phyloP scores from a whole-genome alignment of 164 flowering plant genomes.

The Stephania yunnanensis region DNA sequence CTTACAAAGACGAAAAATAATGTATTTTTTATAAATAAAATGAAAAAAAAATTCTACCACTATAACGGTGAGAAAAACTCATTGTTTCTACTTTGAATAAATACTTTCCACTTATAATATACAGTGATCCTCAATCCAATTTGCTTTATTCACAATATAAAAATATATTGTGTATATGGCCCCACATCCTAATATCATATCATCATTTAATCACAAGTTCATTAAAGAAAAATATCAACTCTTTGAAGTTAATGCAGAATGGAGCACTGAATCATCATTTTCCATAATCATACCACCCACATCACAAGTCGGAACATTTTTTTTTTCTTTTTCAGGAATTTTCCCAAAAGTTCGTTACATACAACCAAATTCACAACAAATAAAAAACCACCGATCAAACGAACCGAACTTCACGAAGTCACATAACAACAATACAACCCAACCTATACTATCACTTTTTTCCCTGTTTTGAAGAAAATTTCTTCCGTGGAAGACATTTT shows the following conservation, averaged over 20 bases:
- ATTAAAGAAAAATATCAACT: background rate
- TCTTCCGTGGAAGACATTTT: slow-evolving; percentile 53
- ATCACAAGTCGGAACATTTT: background rate
- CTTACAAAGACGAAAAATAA: too few relatives aligned
- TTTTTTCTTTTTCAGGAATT: too few relatives aligned
- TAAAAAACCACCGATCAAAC: background rate
- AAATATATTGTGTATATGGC: too few relatives aligned
- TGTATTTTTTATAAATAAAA: too few relatives aligned
- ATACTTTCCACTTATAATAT: too few relatives aligned
- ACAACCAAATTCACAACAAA: background rate
- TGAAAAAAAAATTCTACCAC: too few relatives aligned
- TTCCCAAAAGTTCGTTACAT: background rate
- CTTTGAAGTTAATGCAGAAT: background rate
- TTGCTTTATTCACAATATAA: too few relatives aligned
- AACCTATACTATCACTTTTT: slow-evolving; percentile 13
- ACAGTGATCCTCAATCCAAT: too few relatives aligned
- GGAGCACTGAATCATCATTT: background rate
- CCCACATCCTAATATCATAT: too few relatives aligned
- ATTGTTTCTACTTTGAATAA: too few relatives aligned
- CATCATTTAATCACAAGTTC: too few relatives aligned
- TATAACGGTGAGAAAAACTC: too few relatives aligned
- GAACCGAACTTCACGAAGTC: background rate
- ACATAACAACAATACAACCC: background rate
- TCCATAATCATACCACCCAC: background rate
- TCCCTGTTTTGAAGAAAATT: slow-evolving; percentile 9